phyloP scores from a whole-genome alignment of 768 basidiomycete genomes.

The Lyophyllum shimeji region DNA sequence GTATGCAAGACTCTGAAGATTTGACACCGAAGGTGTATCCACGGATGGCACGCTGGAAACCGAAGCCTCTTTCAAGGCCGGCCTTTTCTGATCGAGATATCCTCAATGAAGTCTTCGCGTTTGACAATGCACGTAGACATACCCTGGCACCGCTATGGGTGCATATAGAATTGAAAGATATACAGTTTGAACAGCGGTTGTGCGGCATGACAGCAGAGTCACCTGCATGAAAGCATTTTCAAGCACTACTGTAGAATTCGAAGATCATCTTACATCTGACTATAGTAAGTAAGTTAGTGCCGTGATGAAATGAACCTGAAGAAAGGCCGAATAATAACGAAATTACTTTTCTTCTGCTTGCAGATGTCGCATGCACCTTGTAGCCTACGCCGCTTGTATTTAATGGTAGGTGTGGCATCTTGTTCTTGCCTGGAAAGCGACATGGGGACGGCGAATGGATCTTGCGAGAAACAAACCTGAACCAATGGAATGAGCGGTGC shows the following conservation, averaged over 20 bases:
- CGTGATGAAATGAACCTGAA: background rate
- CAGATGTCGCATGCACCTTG: constrained; percentile 49
- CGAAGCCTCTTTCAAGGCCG: background rate
- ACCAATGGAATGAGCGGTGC: too few relatives aligned
- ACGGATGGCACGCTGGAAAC: background rate
- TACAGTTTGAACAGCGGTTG: constrained; percentile 58
- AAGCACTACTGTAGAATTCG: background rate
- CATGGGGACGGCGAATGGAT: background rate
- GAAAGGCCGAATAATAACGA: background rate
- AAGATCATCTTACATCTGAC: constrained; percentile 36
- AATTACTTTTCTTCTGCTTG: constrained; percentile 41
- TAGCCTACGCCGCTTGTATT: constrained; percentile 38
- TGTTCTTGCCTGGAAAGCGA: background rate
- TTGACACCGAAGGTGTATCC: background rate
- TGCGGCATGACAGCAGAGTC: constrained; percentile 61
- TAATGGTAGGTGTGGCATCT: constrained; percentile 1
- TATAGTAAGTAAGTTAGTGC: constrained; percentile 16
- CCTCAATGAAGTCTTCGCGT: background rate
- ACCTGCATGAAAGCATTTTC: constrained; percentile 30
- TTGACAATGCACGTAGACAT: constrained; percentile 11
- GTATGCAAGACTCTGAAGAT: background rate
- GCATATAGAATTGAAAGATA: constrained; percentile 45
- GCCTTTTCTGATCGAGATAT: constrained; percentile 24
- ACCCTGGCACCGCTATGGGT: constrained; percentile 58
- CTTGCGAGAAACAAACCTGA: too few relatives aligned